Evolutionary conservation across 768 basidiomycete genomes (phyloP).

Genomic region (Termitomyces sp.): DNA sequence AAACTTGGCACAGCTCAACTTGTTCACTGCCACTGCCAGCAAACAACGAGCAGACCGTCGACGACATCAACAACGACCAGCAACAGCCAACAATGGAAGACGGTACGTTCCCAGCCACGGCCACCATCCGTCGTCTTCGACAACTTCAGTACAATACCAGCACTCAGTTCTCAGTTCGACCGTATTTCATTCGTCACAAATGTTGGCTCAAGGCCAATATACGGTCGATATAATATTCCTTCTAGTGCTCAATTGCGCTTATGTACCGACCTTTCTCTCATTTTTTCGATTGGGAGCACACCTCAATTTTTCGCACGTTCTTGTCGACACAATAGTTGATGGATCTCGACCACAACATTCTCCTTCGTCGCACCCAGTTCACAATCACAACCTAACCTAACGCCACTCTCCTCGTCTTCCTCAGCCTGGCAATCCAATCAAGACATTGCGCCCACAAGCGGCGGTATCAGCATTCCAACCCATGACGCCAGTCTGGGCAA

Average conservation of each 20-base stretch:
- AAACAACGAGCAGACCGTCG: slow-evolving; percentile 5
- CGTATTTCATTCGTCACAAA: slow-evolving; percentile 26
- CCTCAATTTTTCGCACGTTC: slow-evolving; percentile 19
- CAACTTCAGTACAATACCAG: slow-evolving; percentile 24
- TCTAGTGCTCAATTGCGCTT: slow-evolving; percentile 13
- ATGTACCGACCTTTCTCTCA: slow-evolving; percentile 16
- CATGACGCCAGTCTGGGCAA: slow-evolving; percentile 42
- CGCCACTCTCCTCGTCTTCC: slow-evolving; percentile 31
- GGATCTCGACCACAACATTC: slow-evolving; percentile 18
- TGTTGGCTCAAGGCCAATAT: slow-evolving; percentile 47
- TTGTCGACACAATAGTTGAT: slow-evolving; percentile 21
- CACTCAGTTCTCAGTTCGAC: slow-evolving; percentile 21
- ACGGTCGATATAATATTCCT: slow-evolving; percentile 11
- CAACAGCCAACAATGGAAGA: slow-evolving; percentile 46
- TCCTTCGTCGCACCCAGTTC: slow-evolving; percentile 24
- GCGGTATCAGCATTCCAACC: slow-evolving; percentile 65
- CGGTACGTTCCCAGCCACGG: slow-evolving; percentile 80
- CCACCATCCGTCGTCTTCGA: slow-evolving; percentile 50
- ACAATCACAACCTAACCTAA: slow-evolving; percentile 41
- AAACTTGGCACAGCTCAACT: slow-evolving; percentile 8
- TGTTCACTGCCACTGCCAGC: slow-evolving; percentile 11
- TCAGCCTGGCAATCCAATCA: slow-evolving; percentile 78
- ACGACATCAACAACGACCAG: slow-evolving; percentile 12
- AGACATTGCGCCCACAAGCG: slow-evolving; percentile 70
- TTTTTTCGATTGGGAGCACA: slow-evolving; percentile 17